A percentile compares a stretch with the other conserved stretches of the same genome.
Evolutionary conservation across 2,329 filamentous ascomycete genomes (phyloP).

Genomic region (Coleophoma crateriformis): DNA sequence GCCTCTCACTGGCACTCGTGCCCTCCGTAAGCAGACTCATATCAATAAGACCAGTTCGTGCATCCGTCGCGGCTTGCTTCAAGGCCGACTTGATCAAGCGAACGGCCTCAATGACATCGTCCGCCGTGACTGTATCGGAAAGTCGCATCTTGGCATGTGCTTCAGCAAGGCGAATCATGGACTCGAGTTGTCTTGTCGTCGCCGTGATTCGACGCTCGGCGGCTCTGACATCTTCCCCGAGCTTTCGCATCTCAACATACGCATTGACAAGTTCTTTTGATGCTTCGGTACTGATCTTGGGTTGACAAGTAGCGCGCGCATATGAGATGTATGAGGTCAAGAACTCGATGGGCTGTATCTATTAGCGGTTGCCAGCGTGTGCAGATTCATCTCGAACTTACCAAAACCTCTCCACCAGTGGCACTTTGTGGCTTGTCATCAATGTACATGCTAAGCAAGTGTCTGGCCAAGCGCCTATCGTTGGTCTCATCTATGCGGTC

Average conservation of each 20-base stretch:
- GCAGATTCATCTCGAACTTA: constrained; percentile 39
- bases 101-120: constrained; percentile 85
- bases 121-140: constrained; percentile 64
- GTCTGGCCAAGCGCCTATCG: constrained; percentile 83
- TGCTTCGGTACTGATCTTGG: constrained; percentile 72
- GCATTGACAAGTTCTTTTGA: constrained; percentile 78
- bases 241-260: constrained; percentile 92
- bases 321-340: constrained; percentile 97
- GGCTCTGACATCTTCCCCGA: constrained; percentile 81
- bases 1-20: constrained; percentile 82
- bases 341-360: constrained; percentile 76
- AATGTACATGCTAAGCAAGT: constrained; percentile 93
- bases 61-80: constrained; percentile 95
- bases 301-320: constrained; percentile 80
- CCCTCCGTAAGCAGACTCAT: constrained; percentile 95
- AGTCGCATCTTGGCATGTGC: constrained; percentile 98
- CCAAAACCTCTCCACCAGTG: constrained; percentile 68
- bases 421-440: constrained; percentile 91
- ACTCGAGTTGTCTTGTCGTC: constrained; percentile 93
- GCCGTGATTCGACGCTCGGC: constrained; percentile 96
- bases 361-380: constrained; percentile 19
- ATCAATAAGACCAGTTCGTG: constrained; percentile 86
- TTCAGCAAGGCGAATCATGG: constrained; percentile 95
- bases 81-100: constrained; percentile 89
- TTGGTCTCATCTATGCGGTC: constrained; percentile 88